Percentiles rank a stretch among this genome's conserved stretches.
phyloP scores from a whole-genome alignment of 2,329 filamentous ascomycete species.

The Albophoma yamanashiensis region DNA sequence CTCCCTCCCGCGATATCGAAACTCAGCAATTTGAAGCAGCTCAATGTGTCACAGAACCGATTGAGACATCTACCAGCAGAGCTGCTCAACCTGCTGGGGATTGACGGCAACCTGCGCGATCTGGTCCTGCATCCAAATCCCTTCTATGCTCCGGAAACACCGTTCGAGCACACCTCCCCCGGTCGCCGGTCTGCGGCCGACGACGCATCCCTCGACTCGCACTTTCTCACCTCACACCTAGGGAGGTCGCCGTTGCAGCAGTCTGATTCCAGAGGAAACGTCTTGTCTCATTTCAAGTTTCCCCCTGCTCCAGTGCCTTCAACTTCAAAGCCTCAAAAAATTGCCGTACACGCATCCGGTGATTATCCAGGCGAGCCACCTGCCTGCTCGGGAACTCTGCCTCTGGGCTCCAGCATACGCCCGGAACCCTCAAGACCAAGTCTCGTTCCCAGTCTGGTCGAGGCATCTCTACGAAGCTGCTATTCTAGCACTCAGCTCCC shows the following conservation, averaged over 20 bases:
- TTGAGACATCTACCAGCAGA: slow-evolving; percentile 52
- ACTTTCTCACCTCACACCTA: slow-evolving; percentile 13
- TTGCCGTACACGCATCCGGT: slow-evolving; percentile 11
- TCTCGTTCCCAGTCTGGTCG: slow-evolving; percentile 38
- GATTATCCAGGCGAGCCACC: slow-evolving; percentile 2
- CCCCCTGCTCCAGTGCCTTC: slow-evolving; percentile 8
- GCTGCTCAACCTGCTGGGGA: slow-evolving; percentile 43
- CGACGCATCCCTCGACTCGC: slow-evolving; percentile 1
- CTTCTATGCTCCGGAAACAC: slow-evolving; percentile 34
- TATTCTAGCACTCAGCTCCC: slow-evolving; percentile 29
- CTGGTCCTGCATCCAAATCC: slow-evolving; percentile 54
- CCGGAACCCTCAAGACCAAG: slow-evolving; percentile 12
- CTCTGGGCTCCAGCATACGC: slow-evolving; percentile 3
- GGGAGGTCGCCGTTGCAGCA: slow-evolving; percentile 21
- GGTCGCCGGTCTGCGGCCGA: neutral
- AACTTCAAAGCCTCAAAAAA: slow-evolving; percentile 7
- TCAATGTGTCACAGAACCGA: slow-evolving; percentile 57
- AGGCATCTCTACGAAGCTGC: slow-evolving; percentile 37
- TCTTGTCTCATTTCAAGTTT: slow-evolving; percentile 20
- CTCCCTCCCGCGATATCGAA: slow-evolving; percentile 49
- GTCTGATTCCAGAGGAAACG: slow-evolving; percentile 16
- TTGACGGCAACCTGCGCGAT: slow-evolving; percentile 32
- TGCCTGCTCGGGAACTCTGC: neutral
- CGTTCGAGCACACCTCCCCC: neutral
- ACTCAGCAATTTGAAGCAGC: slow-evolving; percentile 45